These are phyloP conservation scores for Orychophragmus violaceus DNA, from an alignment of 345 rosid species.

Conservation along the genomic window DNA sequence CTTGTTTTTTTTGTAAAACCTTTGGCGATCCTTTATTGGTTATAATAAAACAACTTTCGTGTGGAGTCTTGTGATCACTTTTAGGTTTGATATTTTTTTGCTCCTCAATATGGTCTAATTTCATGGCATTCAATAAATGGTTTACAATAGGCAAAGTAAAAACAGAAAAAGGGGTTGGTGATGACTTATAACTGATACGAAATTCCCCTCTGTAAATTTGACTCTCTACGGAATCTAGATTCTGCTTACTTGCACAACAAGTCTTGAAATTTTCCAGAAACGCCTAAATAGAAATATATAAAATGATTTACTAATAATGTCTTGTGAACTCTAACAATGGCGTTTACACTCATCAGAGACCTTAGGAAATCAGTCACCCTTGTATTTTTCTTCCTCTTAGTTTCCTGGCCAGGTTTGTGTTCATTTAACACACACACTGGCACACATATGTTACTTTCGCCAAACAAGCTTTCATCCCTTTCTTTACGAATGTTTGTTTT, in stretches of 20 bases:
- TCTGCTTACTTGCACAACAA: conserved; percentile 22
- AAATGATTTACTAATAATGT: neutral
- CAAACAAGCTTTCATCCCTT: conserved; percentile 2
- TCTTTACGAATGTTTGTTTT: neutral
- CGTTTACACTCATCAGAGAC: conserved; percentile 19
- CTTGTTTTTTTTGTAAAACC: too few species aligned
- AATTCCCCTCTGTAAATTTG: conserved; percentile 16
- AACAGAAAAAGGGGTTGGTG: conserved; percentile 43
- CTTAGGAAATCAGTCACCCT: conserved; percentile 25
- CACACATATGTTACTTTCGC: neutral
- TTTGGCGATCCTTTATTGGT: neutral
- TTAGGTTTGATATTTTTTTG: conserved; percentile 4
- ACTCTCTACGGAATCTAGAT: conserved; percentile 4
- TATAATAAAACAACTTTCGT: conserved; percentile 5
- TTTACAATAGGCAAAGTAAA: conserved; percentile 1
- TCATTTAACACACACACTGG: neutral
- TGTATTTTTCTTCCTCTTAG: conserved; percentile 29
- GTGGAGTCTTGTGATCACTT: neutral
- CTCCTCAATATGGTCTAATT: neutral
- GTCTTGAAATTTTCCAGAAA: conserved; percentile 1
- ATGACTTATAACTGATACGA: conserved; percentile 56
- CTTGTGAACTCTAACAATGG: conserved; percentile 36
- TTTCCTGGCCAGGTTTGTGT: conserved; percentile 34
- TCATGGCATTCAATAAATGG: neutral
- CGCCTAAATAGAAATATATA: conserved; percentile 10